Evolutionary conservation across 1,284 basidiomycete species (phyloP).

Genomic region (Microbotryum violaceum): DNA sequence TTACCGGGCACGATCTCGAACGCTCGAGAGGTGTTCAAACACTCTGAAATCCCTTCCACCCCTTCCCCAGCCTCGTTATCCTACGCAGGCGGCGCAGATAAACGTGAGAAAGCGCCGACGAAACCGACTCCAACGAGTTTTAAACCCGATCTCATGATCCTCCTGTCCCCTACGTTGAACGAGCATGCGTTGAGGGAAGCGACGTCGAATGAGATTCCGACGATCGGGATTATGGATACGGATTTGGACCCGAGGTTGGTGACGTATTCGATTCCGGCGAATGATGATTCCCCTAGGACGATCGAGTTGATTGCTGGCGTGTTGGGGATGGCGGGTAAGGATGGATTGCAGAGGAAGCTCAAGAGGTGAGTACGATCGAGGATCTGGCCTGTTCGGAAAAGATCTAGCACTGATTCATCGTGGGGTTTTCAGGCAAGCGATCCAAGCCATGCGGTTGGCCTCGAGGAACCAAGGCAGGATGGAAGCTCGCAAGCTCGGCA

Average conservation of each 20-base stretch:
- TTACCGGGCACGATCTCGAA: constrained; percentile 91
- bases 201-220: constrained; percentile 42
- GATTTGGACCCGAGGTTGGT: constrained; percentile 93
- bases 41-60: constrained; percentile 23
- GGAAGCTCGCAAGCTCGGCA: no score
- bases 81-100: not conserved
- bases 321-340: constrained; percentile 80
- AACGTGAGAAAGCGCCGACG: not conserved
- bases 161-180: constrained; percentile 34
- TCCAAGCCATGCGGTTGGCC: no score
- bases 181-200: constrained; percentile 43
- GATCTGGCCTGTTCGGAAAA: no score
- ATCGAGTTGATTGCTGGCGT: constrained; percentile 86
- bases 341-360: constrained; percentile 49
- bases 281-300: constrained; percentile 86
- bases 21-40: constrained; percentile 51
- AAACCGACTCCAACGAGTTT: constrained; percentile 22
- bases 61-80: no score
- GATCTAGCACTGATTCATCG: no score
- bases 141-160: constrained; percentile 35
- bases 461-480: no score
- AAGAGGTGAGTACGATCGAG: constrained; percentile 5
- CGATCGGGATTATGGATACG: constrained; percentile 71
- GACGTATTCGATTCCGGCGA: constrained; percentile 97
- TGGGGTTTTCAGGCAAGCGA: no score